A percentile compares a stretch with the other conserved stretches of the same genome.
Conservation (phyloP, 2,329 filamentous ascomycete genomes). For the Blastomyces parvus region DNA sequence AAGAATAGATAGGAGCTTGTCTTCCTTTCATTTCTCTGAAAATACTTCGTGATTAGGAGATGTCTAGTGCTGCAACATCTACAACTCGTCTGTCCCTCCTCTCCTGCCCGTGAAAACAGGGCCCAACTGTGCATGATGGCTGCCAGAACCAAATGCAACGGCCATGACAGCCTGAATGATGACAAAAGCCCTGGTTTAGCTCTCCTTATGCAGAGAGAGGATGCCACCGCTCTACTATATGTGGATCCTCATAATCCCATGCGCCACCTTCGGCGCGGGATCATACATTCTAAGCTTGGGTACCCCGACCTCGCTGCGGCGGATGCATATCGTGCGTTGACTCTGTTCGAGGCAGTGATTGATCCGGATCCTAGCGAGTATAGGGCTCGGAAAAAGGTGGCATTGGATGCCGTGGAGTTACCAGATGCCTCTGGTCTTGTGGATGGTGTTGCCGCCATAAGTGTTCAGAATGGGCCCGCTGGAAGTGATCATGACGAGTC, state of each 20-base stretch:
- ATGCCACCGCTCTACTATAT: slow-evolving; percentile 43
- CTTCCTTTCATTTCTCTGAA: background rate
- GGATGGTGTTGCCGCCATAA: background rate
- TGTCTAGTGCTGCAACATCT: background rate
- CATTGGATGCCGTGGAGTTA: background rate
- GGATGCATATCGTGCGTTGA: slow-evolving; percentile 82
- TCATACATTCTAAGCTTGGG: slow-evolving; percentile 60
- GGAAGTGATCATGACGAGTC: slow-evolving; percentile 6
- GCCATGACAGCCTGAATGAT: background rate
- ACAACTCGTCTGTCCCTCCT: background rate
- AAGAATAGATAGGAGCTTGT: background rate
- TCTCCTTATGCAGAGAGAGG: slow-evolving; percentile 34
- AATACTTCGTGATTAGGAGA: background rate
- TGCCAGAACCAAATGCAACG: background rate
- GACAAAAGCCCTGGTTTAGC: background rate
- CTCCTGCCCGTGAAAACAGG: background rate
- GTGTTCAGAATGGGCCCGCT: background rate
- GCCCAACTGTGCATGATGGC: background rate
- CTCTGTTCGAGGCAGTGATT: slow-evolving; percentile 69
- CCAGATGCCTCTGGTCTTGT: background rate
- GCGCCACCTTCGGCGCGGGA: slow-evolving; percentile 47
- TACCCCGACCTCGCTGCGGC: slow-evolving; percentile 86
- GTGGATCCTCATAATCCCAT: slow-evolving; percentile 35
- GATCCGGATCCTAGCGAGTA: slow-evolving; percentile 72
- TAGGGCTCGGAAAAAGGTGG: slow-evolving; percentile 50